These are phyloP conservation scores for Acer yangbiense DNA, from an alignment of 345 rosid genomes.

Conservation along the genomic window DNA sequence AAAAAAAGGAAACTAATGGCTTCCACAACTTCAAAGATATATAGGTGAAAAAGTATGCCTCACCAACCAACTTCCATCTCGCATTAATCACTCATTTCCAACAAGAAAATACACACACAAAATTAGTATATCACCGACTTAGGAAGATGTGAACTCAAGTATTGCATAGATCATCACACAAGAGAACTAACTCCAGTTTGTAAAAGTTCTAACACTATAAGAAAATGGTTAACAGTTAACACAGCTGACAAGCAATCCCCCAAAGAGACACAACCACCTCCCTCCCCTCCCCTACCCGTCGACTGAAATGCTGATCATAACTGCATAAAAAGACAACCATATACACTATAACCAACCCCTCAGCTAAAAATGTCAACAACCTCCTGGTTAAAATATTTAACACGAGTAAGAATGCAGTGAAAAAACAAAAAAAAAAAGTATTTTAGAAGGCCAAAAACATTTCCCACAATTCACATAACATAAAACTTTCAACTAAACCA, in stretches of 20 bases:
- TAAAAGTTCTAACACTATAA: not conserved
- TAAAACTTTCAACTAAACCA: not conserved
- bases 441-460: not conserved
- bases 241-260: not conserved
- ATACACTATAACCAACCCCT: not conserved
- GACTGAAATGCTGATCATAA: not conserved
- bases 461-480: not conserved
- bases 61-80: not conserved
- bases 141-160: not conserved
- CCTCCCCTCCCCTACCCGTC: not conserved
- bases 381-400: not conserved
- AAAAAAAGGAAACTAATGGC: not conserved
- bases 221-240: not conserved
- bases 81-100: constrained; percentile 4
- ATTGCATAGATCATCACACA: not conserved
- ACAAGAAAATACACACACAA: not conserved
- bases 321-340: not conserved
- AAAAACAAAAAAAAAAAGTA: not conserved
- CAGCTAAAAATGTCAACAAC: not conserved
- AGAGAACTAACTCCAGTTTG: not conserved
- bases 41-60: not conserved
- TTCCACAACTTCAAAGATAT: not conserved
- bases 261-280: not conserved
- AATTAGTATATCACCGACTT: not conserved
- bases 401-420: not conserved